A percentile compares a stretch with the other conserved stretches of the same genome.
Evolutionary conservation across 2,329 filamentous ascomycete species (phyloP).

Genomic region (Nannizziopsis arthrosporioides): DNA sequence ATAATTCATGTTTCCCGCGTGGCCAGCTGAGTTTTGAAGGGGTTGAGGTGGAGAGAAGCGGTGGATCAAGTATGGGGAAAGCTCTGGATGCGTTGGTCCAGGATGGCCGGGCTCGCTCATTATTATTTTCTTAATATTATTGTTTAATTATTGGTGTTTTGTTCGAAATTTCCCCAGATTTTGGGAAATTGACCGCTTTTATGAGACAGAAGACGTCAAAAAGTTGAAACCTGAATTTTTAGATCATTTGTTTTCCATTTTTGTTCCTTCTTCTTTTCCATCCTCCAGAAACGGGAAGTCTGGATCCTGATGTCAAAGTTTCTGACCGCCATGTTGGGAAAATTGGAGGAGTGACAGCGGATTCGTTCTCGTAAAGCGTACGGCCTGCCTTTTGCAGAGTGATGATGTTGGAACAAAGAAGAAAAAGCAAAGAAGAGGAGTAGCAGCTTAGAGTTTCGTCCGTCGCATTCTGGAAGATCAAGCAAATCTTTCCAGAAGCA

Average conservation of each 20-base stretch:
- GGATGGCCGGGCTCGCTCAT: neutral
- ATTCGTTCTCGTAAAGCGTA: too few species aligned
- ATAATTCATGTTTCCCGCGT: neutral
- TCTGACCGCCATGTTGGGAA: too few species aligned
- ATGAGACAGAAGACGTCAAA: too few species aligned
- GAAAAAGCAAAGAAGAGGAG: neutral
- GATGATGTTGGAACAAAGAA: neutral
- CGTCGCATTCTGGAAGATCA: slow-evolving; percentile 7
- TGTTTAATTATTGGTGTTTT: neutral
- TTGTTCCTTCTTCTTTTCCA: too few species aligned
- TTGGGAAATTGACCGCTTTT: too few species aligned
- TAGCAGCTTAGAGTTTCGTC: neutral
- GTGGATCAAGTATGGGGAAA: slow-evolving; percentile 8
- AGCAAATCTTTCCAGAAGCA: neutral
- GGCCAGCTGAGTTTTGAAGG: neutral
- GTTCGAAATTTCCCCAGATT: too few species aligned
- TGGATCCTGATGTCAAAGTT: too few species aligned
- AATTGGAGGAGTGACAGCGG: too few species aligned
- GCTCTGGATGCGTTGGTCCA: neutral
- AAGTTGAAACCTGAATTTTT: too few species aligned
- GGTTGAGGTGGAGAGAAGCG: neutral
- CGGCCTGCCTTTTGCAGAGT: too few species aligned
- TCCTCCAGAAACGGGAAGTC: too few species aligned
- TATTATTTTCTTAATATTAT: neutral
- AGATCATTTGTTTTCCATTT: too few species aligned